These are phyloP conservation scores for Aspergillus pseudoviridinutans DNA, from an alignment of 2,329 filamentous ascomycete genomes.

Conservation along the genomic window DNA sequence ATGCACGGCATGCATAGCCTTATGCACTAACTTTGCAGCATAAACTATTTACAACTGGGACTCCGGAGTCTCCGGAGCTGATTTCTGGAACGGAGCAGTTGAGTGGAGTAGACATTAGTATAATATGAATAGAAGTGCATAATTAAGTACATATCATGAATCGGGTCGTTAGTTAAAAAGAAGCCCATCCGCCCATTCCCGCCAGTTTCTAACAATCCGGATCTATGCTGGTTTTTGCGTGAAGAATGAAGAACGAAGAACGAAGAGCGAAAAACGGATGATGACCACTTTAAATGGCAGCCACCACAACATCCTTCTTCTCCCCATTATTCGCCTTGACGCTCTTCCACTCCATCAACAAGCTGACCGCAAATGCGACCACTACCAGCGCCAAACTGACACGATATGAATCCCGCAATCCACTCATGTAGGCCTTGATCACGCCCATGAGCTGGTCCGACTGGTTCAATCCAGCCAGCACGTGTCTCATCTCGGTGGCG, in stretches of 20 bases:
- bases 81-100: neutral
- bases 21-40: neutral
- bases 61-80: neutral
- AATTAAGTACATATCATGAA: neutral
- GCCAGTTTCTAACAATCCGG: neutral
- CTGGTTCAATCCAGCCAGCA: slow-evolving; percentile 6
- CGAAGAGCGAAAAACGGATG: neutral
- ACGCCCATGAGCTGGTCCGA: slow-evolving; percentile 14
- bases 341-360: slow-evolving; percentile 23
- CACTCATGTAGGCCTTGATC: slow-evolving; percentile 18
- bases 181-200: neutral
- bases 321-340: slow-evolving; percentile 11
- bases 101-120: neutral
- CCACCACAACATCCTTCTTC: neutral
- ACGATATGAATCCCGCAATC: slow-evolving; percentile 17
- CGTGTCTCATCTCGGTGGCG: slow-evolving; percentile 16
- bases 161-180: neutral
- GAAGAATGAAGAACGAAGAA: neutral
- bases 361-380: slow-evolving; percentile 14
- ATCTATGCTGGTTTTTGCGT: neutral
- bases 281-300: neutral
- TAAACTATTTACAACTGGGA: neutral
- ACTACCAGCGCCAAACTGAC: slow-evolving; percentile 18
- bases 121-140: no score
- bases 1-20: neutral